Base-by-base conservation (phyloP, 2,329 filamentous ascomycete genomes). In the Ceratocystis eucalypticola region DNA sequence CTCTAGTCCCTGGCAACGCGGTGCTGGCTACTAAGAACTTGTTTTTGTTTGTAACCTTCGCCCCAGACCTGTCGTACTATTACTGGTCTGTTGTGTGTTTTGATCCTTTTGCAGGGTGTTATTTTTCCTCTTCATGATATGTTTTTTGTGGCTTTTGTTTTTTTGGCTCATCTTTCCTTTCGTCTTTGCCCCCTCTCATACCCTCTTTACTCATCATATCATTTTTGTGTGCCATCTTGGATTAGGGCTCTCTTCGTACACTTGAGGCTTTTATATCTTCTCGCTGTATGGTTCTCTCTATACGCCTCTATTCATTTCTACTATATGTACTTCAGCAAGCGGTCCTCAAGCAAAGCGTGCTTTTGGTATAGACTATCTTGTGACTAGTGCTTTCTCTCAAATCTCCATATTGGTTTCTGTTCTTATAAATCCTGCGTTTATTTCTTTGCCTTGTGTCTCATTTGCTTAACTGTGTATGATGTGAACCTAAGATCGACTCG, bases 1-100 rank as follows among this genome's bases (percentile, higher is more conserved):
- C 48, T 30, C 66, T 61, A 78, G 77, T 70, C 77, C 77, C 30
- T 79, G 77, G 77, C 77, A 79, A 70, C 77, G 77, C 68, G 77
- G 77, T 68, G 77, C 77, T 59, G 77, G 77, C 50, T 79, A 79
- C 69, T 77, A 79, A 55, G 62, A 63, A 63, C 28, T n/a, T 37
- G 30, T 17, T n/a, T 59, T 59, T 59, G 48, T 33, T 59, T 37
- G 55, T 37, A n/a, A 37, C 12, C 55, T 59, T 37, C 8, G 17
- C 17, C 25, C n/a, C n/a, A 41, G 37, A 65, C 30, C 37, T 41
- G 10, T 41, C 37, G 10, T 12, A 15, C 37, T 8, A 22, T n/a
- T 53, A 20, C 15, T 28, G 37, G 37, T 57, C 50, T 53, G 3
- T 57, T 10, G 44, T 53, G 55, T 65, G 55, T 17, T 37, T 59